Conservation (phyloP, 768 basidiomycete genomes). For the Leucocoprinus birnbaumii region DNA sequence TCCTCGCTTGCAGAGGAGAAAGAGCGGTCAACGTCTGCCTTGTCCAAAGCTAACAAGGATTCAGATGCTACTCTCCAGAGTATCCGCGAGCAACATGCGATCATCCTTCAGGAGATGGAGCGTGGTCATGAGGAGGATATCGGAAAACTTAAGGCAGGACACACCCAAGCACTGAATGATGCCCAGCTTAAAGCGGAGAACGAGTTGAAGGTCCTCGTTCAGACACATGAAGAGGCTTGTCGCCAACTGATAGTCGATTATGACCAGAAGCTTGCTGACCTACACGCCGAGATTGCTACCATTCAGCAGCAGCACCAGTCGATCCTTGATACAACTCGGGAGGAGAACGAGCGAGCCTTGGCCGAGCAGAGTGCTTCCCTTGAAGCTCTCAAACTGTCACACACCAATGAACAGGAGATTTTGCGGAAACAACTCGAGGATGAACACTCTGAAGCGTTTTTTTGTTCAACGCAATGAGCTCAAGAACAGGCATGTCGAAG, state of each 20-base stretch:
- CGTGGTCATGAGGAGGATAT: conserved; percentile 55
- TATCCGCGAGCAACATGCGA: conserved; percentile 53
- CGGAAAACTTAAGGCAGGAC: conserved; percentile 42
- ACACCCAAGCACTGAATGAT: conserved; percentile 38
- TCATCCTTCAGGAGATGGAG: conserved; percentile 51
- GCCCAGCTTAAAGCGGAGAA: conserved; percentile 22
- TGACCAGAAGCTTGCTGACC: conserved; percentile 38
- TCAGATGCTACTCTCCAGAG: conserved; percentile 18
- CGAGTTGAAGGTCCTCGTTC: conserved; percentile 26
- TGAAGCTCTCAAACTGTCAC: conserved; percentile 38
- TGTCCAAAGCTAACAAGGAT: conserved; percentile 9
- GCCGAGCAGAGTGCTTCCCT: conserved; percentile 22
- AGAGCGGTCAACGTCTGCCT: conserved; percentile 35
- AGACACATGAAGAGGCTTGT: conserved; percentile 40
- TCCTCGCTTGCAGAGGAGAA: conserved; percentile 40
- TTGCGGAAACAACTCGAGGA: conserved; percentile 9
- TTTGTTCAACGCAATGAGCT: background rate
- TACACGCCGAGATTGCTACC: conserved; percentile 36
- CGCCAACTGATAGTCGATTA: conserved; percentile 43
- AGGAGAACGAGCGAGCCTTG: conserved; percentile 29
- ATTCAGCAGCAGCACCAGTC: conserved; percentile 33
- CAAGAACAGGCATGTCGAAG: conserved; percentile 20
- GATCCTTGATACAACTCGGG: conserved; percentile 31
- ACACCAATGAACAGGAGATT: conserved; percentile 35
- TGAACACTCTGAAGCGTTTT: background rate